phyloP scores from a whole-genome alignment of 2,329 filamentous ascomycete genomes.

The Curvularia hawaiiensis region DNA sequence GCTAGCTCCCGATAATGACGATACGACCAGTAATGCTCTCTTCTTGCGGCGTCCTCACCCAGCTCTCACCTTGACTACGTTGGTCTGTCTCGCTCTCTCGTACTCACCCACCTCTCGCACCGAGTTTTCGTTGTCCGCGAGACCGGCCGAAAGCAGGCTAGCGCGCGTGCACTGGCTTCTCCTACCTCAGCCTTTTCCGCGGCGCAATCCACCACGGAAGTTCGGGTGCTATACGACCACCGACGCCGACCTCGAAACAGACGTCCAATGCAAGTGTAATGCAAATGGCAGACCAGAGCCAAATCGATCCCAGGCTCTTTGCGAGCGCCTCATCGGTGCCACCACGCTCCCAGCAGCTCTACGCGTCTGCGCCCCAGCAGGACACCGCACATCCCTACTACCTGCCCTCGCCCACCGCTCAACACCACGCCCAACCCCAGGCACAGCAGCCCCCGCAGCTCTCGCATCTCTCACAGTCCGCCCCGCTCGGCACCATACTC shows the following conservation, averaged over 20 bases:
- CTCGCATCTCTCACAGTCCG: constrained; percentile 21
- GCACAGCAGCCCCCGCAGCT: constrained; percentile 16
- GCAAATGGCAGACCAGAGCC: constrained; percentile 32
- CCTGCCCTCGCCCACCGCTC: constrained; percentile 31
- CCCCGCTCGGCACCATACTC: constrained; percentile 27
- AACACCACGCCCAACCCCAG: constrained; percentile 24
- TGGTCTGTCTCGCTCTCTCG: background rate
- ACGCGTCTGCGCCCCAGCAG: constrained; percentile 33
- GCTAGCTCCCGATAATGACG: background rate
- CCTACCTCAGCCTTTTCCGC: constrained; percentile 4
- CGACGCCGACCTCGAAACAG: constrained; percentile 26
- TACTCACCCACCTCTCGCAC: background rate
- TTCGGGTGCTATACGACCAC: constrained; percentile 20
- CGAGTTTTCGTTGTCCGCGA: background rate
- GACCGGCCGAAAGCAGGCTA: background rate
- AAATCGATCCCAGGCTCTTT: constrained; percentile 42
- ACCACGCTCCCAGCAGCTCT: constrained; percentile 33
- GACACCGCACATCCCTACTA: constrained; percentile 39
- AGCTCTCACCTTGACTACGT: background rate
- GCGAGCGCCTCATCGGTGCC: constrained; percentile 28
- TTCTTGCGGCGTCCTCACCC: background rate
- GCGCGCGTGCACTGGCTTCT: background rate
- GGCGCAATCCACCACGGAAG: constrained; percentile 12
- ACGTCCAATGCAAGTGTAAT: constrained; percentile 3
- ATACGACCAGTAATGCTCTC: background rate